These are phyloP conservation scores for Teratosphaeria viscida DNA, from an alignment of 2,329 filamentous ascomycete genomes.

Conservation along the genomic window DNA sequence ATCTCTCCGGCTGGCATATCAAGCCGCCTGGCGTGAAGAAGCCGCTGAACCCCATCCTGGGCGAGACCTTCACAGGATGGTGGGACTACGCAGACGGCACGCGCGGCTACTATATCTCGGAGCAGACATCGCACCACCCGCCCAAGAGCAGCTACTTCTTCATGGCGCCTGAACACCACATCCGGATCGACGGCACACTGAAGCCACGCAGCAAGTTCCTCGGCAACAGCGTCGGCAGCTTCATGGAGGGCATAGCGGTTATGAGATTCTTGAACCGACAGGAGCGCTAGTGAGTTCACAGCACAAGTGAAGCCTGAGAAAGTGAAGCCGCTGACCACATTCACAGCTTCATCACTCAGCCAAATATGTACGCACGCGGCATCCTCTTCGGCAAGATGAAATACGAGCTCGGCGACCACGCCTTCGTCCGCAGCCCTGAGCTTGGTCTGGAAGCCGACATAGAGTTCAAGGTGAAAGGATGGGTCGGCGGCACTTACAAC, in stretches of 20 bases:
- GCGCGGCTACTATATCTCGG: slow-evolving; percentile 86
- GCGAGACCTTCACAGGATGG: slow-evolving; percentile 88
- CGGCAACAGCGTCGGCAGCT: slow-evolving; percentile 90
- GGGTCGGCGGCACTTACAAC: slow-evolving; percentile 93
- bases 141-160: slow-evolving; percentile 99
- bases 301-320: neutral
- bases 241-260: slow-evolving; percentile 96
- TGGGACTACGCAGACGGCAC: slow-evolving; percentile 77
- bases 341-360: slow-evolving; percentile 76
- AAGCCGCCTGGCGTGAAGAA: slow-evolving; percentile 97
- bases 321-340: neutral
- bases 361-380: slow-evolving; percentile 97
- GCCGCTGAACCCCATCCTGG: slow-evolving; percentile 89
- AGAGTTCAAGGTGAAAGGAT: slow-evolving; percentile 98
- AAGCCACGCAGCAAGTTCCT: slow-evolving; percentile 93
- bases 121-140: slow-evolving; percentile 96
- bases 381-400: slow-evolving; percentile 99
- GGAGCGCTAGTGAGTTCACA: slow-evolving; percentile 71
- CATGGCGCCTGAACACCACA: slow-evolving; percentile 86
- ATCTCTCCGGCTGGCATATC: slow-evolving; percentile 97
- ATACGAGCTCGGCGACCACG: slow-evolving; percentile 95
- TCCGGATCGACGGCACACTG: slow-evolving; percentile 88
- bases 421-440: slow-evolving; percentile 83
- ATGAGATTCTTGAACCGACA: slow-evolving; percentile 73
- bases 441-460: slow-evolving; percentile 78